Conservation (phyloP, 2,329 filamentous ascomycete species). For the Phyllosticta citriasiana region DNA sequence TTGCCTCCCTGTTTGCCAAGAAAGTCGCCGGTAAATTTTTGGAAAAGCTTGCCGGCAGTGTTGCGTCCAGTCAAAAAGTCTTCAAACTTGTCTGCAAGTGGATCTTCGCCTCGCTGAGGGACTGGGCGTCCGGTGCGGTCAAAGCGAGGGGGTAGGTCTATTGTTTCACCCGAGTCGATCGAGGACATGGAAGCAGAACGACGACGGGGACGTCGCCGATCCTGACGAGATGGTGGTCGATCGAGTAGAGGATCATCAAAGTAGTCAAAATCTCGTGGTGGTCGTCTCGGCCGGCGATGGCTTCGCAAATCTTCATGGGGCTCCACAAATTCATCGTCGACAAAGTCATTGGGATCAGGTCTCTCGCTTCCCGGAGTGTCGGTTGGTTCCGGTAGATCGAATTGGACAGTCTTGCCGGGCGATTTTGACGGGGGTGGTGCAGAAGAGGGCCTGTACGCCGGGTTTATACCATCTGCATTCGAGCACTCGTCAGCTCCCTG, state of each 20-base stretch:
- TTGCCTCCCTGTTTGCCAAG: not conserved
- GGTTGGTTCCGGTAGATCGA: slow-evolving; percentile 23
- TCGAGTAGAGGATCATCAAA: slow-evolving; percentile 21
- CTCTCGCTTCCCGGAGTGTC: not conserved
- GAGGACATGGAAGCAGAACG: slow-evolving; percentile 13
- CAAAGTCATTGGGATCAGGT: not conserved
- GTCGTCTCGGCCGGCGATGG: slow-evolving; percentile 9
- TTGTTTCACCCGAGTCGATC: slow-evolving; percentile 22
- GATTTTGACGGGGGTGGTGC: slow-evolving; percentile 18
- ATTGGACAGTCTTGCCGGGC: slow-evolving; percentile 23
- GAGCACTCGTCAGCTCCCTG: slow-evolving; percentile 11
- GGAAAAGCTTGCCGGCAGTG: slow-evolving; percentile 9
- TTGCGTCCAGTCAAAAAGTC: slow-evolving; percentile 17
- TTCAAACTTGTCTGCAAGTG: slow-evolving; percentile 25
- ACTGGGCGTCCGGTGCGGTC: slow-evolving; percentile 21
- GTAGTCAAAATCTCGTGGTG: slow-evolving; percentile 19
- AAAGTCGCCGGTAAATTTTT: slow-evolving; percentile 9
- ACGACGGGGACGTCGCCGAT: not conserved
- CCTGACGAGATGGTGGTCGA: slow-evolving; percentile 20
- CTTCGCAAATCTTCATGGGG: slow-evolving; percentile 6
- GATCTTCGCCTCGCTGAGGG: slow-evolving; percentile 20
- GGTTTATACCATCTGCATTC: slow-evolving; percentile 17
- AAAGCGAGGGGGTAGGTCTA: slow-evolving; percentile 28
- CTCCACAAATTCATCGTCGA: slow-evolving; percentile 4
- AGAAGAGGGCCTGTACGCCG: slow-evolving; percentile 9